Evolutionary conservation across 169 alveolate genomes (phyloP), one percentile per base, ranked within the genome.

Genomic region (Cryptosporidium sp.): DNA sequence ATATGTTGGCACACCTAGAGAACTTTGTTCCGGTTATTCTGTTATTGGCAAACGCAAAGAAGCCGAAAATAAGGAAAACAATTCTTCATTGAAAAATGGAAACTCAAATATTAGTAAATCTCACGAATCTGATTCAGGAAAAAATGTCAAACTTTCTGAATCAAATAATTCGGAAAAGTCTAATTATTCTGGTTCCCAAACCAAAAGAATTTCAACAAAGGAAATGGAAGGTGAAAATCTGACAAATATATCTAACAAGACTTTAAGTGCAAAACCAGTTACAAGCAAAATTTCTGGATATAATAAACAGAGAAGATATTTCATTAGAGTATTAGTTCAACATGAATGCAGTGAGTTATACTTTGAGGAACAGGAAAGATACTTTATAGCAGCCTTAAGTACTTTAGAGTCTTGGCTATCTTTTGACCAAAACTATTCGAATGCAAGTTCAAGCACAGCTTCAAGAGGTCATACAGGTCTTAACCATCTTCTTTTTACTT

Each of bases 321-420:
- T 73, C 26, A 73, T 73, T 0, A 53, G 86, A 58, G 86, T 73
- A 1, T n/a, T 73, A 3, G 71, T 73, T 3, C 72, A 73, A n/a
- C 86, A 73, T 58, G 86, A 73, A 58, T 73, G 86, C 16, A 53
- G 86, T 14, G 86, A 73, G 37, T 56, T 56, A 31, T 73, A 73
- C 71, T 73, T 73, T 73, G 70, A 31, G 35, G 86, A 73, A 39
- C 86, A 73, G 60, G 86, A 73, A 14, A 52, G 86, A 33, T 73
- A 73, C 26, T 73, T 73, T 31, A 73, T 73, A 37, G 86, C 86
- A 8, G 86, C 86, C 14, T 39, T 73, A 18, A 73, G 86, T 16
- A 73, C 71, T 18, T 14, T 73, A 42, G 86, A 73, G 31, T 73
- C 86, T 29, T 73, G 86, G 86, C 14, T 73, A 60, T 73, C 86